Percentiles rank a stretch among this genome's conserved stretches.
These are phyloP conservation scores for Penicillium roqueforti DNA, from an alignment of 495 filamentous ascomycete species.

Conservation along the genomic window DNA sequence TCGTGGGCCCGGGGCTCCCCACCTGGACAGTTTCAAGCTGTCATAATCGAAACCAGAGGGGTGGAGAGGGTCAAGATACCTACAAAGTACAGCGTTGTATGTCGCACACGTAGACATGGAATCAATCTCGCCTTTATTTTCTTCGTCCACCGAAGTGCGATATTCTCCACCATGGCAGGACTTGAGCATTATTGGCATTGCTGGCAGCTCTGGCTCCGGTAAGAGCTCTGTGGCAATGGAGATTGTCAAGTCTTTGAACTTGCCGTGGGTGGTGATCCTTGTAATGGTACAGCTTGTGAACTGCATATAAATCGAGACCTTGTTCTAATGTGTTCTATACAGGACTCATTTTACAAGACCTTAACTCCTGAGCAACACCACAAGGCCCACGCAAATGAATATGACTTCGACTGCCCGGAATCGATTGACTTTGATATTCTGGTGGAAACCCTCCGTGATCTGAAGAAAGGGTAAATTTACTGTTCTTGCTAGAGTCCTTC, in stretches of 20 bases:
- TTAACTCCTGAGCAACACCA: constrained; percentile 67
- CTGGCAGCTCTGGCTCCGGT: constrained; percentile 91
- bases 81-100: constrained; percentile 1
- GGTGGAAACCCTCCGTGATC: constrained; percentile 71
- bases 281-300: constrained; percentile 66
- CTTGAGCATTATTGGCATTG: constrained; percentile 90
- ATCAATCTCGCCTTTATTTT: constrained; percentile 43
- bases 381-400: constrained; percentile 81
- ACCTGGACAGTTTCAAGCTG: background rate
- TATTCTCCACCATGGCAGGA: constrained; percentile 95
- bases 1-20: constrained; percentile 2
- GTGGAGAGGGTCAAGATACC: background rate
- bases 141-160: constrained; percentile 51
- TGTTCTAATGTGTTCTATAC: constrained; percentile 23
- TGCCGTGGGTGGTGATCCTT: constrained; percentile 96
- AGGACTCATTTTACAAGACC: constrained; percentile 97
- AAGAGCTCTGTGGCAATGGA: constrained; percentile 95
- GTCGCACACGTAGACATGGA: constrained; percentile 30
- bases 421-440: constrained; percentile 94
- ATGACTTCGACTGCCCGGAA: constrained; percentile 91
- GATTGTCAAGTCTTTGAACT: constrained; percentile 81
- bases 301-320: background rate
- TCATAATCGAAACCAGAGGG: background rate
- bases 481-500: background rate
- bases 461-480: constrained; percentile 78